Evolutionary conservation across 192 early-diverging fungal species (phyloP).

Genomic region (Coemansia guatemalensis): DNA sequence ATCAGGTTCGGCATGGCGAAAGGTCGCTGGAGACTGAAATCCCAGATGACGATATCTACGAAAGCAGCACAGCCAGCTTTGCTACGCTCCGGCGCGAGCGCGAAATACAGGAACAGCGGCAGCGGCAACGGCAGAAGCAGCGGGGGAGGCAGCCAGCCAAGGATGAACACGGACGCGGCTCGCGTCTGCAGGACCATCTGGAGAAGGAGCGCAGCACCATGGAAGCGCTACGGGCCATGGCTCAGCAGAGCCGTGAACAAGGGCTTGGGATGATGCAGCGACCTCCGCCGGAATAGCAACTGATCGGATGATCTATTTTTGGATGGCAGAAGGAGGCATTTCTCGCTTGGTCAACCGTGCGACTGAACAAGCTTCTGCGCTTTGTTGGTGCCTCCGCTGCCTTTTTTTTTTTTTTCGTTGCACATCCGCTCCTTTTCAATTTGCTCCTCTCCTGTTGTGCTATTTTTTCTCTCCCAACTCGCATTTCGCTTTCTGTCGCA

Average conservation of each 20-base stretch:
- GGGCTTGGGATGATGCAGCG: slow-evolving; percentile 37
- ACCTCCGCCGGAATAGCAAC: neutral
- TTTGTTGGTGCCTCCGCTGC: neutral
- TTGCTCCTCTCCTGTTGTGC: neutral
- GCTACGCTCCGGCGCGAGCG: slow-evolving; percentile 39
- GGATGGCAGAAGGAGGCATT: no score
- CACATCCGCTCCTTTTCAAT: neutral
- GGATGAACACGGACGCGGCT: neutral
- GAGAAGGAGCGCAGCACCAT: slow-evolving; percentile 74
- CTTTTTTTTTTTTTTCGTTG: neutral
- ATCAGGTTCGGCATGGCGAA: slow-evolving; percentile 26
- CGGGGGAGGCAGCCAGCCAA: neutral
- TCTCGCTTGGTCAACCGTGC: no score
- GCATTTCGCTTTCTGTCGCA: neutral
- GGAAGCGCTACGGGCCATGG: slow-evolving; percentile 69
- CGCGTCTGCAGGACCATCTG: slow-evolving; percentile 48
- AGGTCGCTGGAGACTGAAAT: slow-evolving; percentile 31
- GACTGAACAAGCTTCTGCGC: neutral
- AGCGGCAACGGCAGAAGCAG: slow-evolving; percentile 16
- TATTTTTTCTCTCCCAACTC: neutral
- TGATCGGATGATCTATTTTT: slow-evolving; percentile 2
- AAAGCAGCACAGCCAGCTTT: slow-evolving; percentile 47
- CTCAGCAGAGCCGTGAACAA: slow-evolving; percentile 53
- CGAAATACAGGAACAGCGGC: slow-evolving; percentile 15
- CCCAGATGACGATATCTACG: slow-evolving; percentile 38